Evolutionary conservation across 2,329 filamentous ascomycete species (phyloP).

Genomic region (Colletotrichum navitas): DNA sequence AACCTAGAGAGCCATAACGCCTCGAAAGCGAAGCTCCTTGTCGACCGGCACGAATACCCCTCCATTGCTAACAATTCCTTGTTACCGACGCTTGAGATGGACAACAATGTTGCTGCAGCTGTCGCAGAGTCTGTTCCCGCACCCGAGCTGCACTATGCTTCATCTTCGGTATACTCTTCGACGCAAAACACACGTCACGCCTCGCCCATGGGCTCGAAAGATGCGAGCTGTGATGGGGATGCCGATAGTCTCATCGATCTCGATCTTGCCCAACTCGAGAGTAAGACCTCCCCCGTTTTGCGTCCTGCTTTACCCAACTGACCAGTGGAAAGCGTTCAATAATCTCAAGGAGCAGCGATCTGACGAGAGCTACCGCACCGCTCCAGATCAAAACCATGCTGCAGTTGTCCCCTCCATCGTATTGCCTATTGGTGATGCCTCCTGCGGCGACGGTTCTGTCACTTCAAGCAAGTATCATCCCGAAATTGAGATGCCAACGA

Average conservation of each 20-base stretch:
- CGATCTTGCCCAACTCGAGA: conserved; percentile 52
- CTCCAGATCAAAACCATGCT: conserved; percentile 42
- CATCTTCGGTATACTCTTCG: conserved; percentile 40
- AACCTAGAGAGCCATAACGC: no score
- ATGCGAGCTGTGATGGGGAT: conserved; percentile 10
- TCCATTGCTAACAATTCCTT: neutral
- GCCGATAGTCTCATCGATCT: conserved; percentile 48
- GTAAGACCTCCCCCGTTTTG: conserved; percentile 44
- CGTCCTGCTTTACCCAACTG: neutral
- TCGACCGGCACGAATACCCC: neutral
- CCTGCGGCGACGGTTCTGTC: conserved; percentile 49
- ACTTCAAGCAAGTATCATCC: conserved; percentile 54
- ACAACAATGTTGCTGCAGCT: neutral
- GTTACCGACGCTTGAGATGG: neutral
- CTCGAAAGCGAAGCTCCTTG: neutral
- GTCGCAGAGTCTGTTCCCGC: neutral
- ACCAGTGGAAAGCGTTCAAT: neutral
- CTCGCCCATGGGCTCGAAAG: conserved; percentile 12
- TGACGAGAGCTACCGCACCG: conserved; percentile 47
- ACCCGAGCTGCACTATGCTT: conserved; percentile 11
- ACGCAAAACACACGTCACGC: conserved; percentile 17
- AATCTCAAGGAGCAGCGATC: conserved; percentile 35
- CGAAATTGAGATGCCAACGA: conserved; percentile 54
- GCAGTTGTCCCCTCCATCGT: neutral
- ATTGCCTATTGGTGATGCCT: neutral